phyloP scores from a whole-genome alignment of 768 basidiomycete species.

The Phylloporus sp. region DNA sequence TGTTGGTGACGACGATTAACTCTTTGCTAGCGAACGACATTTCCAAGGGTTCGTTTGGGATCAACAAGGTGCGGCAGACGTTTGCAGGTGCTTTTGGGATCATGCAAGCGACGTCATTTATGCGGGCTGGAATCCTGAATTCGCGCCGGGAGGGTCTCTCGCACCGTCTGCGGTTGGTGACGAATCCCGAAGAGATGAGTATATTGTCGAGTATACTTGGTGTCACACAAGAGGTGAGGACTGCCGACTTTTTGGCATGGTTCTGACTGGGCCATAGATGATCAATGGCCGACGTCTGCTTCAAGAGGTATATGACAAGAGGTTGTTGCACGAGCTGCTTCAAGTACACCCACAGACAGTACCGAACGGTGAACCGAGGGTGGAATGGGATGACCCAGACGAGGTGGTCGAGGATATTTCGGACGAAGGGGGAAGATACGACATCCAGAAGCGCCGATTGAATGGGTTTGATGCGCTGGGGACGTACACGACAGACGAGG shows the following conservation, averaged over 20 bases:
- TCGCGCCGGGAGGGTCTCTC: constrained; percentile 52
- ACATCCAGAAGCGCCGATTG: constrained; percentile 46
- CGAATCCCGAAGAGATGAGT: constrained; percentile 64
- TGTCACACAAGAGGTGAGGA: constrained; percentile 74
- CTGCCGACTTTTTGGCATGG: background rate
- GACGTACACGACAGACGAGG: constrained; percentile 50
- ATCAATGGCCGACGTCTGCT: constrained; percentile 70
- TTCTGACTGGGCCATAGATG: constrained; percentile 41
- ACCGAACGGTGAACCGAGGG: constrained; percentile 8
- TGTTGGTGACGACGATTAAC: background rate
- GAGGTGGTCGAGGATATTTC: constrained; percentile 22
- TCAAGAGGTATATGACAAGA: constrained; percentile 61
- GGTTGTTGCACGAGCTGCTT: constrained; percentile 56
- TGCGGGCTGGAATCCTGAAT: constrained; percentile 58
- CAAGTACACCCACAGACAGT: constrained; percentile 34
- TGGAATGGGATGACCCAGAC: constrained; percentile 38
- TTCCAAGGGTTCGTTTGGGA: constrained; percentile 81
- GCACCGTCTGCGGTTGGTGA: constrained; percentile 39
- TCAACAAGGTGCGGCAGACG: constrained; percentile 75
- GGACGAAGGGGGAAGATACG: constrained; percentile 59
- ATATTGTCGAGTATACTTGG: constrained; percentile 78
- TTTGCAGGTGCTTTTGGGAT: constrained; percentile 79
- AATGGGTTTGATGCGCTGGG: constrained; percentile 40
- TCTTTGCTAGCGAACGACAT: constrained; percentile 79
- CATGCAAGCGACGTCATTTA: constrained; percentile 70